Percentiles rank a stretch among this genome's conserved stretches.
Evolutionary conservation across 2,329 filamentous ascomycete species (phyloP).

Genomic region (Fusarium hainanense): DNA sequence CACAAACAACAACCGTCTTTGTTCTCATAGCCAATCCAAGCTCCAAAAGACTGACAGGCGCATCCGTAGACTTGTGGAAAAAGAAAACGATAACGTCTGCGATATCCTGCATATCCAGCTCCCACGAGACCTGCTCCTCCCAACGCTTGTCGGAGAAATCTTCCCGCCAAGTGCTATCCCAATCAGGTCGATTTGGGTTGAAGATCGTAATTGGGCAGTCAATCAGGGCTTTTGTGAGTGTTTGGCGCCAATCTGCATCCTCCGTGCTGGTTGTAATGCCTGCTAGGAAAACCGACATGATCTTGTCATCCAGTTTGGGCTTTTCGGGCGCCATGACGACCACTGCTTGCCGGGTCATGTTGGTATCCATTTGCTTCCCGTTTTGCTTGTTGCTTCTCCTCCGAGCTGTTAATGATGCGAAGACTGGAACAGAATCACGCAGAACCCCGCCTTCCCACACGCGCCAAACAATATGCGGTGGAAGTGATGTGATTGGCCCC

Average conservation of each 20-base stretch:
- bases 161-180: slow-evolving; percentile 65
- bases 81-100: slow-evolving; percentile 68
- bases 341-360: not conserved
- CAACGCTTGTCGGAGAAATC: slow-evolving; percentile 60
- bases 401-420: too few species aligned
- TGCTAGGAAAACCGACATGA: slow-evolving; percentile 64
- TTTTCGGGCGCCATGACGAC: slow-evolving; percentile 17
- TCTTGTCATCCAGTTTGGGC: not conserved
- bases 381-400: not conserved
- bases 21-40: slow-evolving; percentile 63
- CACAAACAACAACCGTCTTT: slow-evolving; percentile 66
- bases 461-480: too few species aligned
- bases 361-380: too few species aligned
- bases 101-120: slow-evolving; percentile 65
- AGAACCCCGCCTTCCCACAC: too few species aligned
- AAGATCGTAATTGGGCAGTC: slow-evolving; percentile 63
- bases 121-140: slow-evolving; percentile 68
- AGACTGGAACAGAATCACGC: too few species aligned
- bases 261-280: slow-evolving; percentile 62
- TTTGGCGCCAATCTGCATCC: slow-evolving; percentile 63
- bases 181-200: slow-evolving; percentile 67
- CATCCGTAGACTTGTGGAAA: slow-evolving; percentile 63
- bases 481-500: too few species aligned
- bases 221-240: slow-evolving; percentile 55
- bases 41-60: slow-evolving; percentile 70